phyloP scores from a whole-genome alignment of 768 basidiomycete species.

The Tylopilus sp. region DNA sequence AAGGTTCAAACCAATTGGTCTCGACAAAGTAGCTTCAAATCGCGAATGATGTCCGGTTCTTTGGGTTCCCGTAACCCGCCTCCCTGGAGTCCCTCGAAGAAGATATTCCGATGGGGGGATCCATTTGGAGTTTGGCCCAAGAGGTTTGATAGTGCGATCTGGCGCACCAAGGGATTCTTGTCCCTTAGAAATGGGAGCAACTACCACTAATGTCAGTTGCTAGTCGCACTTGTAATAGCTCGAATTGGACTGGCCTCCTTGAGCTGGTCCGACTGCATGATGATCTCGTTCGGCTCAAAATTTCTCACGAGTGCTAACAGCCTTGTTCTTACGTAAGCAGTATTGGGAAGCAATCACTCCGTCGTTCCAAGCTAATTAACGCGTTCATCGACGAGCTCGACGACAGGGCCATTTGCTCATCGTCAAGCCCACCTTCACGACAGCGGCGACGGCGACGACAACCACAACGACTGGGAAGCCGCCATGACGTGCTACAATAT shows the following conservation, averaged over 20 bases:
- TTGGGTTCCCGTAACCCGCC: constrained; percentile 56
- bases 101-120: constrained; percentile 69
- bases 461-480: constrained; percentile 15
- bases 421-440: background rate
- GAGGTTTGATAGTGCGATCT: constrained; percentile 81
- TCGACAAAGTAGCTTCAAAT: constrained; percentile 82
- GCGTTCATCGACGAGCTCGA: constrained; percentile 13
- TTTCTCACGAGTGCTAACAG: constrained; percentile 22
- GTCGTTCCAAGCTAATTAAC: constrained; percentile 15
- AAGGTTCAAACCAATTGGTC: constrained; percentile 70
- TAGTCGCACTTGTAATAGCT: background rate
- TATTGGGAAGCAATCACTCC: background rate
- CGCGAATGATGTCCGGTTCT: constrained; percentile 68
- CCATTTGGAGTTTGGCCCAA: constrained; percentile 73
- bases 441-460: constrained; percentile 11
- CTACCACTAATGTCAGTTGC: constrained; percentile 37
- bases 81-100: constrained; percentile 58
- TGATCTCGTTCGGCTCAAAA: constrained; percentile 9
- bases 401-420: background rate
- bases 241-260: constrained; percentile 33
- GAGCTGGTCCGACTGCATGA: constrained; percentile 40
- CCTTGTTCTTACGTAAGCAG: constrained; percentile 21
- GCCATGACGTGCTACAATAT: constrained; percentile 72
- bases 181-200: constrained; percentile 84
- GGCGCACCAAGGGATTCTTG: constrained; percentile 81